These are phyloP conservation scores for Stachybotrys chlorohalonatus DNA, from an alignment of 2,329 filamentous ascomycete genomes.

Conservation along the genomic window DNA sequence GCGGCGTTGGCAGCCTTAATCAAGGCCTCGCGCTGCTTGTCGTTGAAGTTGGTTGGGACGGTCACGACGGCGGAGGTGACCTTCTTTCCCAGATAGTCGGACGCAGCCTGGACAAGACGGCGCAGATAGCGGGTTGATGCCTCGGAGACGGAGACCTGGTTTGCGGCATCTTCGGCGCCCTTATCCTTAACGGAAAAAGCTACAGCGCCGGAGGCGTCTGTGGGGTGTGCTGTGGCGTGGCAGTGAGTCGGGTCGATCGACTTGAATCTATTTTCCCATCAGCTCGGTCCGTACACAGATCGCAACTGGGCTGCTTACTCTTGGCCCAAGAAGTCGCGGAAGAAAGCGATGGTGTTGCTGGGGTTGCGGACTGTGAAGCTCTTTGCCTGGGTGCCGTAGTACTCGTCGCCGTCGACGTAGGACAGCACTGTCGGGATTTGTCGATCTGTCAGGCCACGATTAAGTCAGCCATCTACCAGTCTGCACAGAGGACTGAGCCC, in stretches of 20 bases:
- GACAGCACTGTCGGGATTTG: slow-evolving; percentile 93
- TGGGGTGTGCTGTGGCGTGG: slow-evolving; percentile 86
- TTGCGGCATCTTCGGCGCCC: slow-evolving; percentile 48
- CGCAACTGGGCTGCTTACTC: slow-evolving; percentile 47
- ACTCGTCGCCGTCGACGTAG: slow-evolving; percentile 93
- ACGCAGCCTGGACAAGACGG: slow-evolving; percentile 72
- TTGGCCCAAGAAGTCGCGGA: slow-evolving; percentile 91
- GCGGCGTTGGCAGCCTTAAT: slow-evolving; percentile 69
- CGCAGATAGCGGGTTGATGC: slow-evolving; percentile 77
- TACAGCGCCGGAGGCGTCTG: slow-evolving; percentile 62
- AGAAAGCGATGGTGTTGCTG: slow-evolving; percentile 88
- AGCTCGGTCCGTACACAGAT: background rate
- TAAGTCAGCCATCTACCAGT: slow-evolving; percentile 4
- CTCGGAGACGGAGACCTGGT: slow-evolving; percentile 68
- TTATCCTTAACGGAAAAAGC: slow-evolving; percentile 81
- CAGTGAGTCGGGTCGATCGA: slow-evolving; percentile 92
- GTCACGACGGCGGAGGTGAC: slow-evolving; percentile 94
- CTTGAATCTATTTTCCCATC: slow-evolving; percentile 55
- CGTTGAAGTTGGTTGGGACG: slow-evolving; percentile 85
- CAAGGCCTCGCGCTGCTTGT: slow-evolving; percentile 77
- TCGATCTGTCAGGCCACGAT: slow-evolving; percentile 54
- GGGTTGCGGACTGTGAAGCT: slow-evolving; percentile 85
- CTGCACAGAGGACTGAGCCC: background rate
- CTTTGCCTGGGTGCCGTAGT: slow-evolving; percentile 93
- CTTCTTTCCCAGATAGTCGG: slow-evolving; percentile 85